Percentiles rank a stretch among this genome's conserved stretches.
phyloP scores from a whole-genome alignment of 768 basidiomycete species.

The Amanita pallidorosea region DNA sequence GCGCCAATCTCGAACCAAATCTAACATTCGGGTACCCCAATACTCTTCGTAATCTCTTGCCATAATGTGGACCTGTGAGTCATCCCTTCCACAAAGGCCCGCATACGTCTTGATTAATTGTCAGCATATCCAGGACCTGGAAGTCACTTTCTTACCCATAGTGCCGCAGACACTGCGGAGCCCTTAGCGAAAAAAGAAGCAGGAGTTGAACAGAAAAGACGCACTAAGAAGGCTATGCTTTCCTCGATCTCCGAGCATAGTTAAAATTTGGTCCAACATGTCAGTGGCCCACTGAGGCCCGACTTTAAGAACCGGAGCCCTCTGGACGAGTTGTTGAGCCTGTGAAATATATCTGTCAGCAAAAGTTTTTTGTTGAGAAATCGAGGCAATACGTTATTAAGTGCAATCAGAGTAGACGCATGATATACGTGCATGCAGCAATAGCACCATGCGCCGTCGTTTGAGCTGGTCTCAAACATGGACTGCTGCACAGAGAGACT shows the following conservation, averaged over 20 bases:
- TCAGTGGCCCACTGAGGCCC: conserved; percentile 34
- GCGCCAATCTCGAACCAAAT: conserved; percentile 31
- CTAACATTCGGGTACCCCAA: conserved; percentile 52
- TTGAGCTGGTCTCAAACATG: conserved; percentile 74
- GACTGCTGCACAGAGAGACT: conserved; percentile 57
- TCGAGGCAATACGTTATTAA: conserved; percentile 45
- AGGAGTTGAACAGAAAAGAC: conserved; percentile 8
- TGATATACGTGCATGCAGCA: conserved; percentile 66
- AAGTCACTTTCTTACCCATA: conserved; percentile 42
- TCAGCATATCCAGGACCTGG: conserved; percentile 3
- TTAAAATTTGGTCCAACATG: conserved; percentile 32
- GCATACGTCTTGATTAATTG: conserved; percentile 40
- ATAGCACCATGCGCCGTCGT: conserved; percentile 75
- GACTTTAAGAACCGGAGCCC: conserved; percentile 14
- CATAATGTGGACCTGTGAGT: conserved; percentile 45
- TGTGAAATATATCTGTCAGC: conserved; percentile 8
- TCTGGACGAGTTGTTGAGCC: conserved; percentile 30
- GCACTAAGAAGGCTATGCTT: conserved; percentile 36
- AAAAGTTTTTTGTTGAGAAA: conserved; percentile 1
- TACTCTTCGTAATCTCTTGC: conserved; percentile 52
- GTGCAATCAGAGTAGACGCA: conserved; percentile 53
- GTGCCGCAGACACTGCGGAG: conserved; percentile 42
- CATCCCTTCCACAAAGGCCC: conserved; percentile 52
- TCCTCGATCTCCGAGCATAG: conserved; percentile 37
- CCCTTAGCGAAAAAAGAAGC: conserved; percentile 5